A percentile compares a stretch with the other conserved stretches of the same genome.
Evolutionary conservation across 148 eudicot genomes (phyloP).

Genomic region (Dianthus caryophyllus): DNA sequence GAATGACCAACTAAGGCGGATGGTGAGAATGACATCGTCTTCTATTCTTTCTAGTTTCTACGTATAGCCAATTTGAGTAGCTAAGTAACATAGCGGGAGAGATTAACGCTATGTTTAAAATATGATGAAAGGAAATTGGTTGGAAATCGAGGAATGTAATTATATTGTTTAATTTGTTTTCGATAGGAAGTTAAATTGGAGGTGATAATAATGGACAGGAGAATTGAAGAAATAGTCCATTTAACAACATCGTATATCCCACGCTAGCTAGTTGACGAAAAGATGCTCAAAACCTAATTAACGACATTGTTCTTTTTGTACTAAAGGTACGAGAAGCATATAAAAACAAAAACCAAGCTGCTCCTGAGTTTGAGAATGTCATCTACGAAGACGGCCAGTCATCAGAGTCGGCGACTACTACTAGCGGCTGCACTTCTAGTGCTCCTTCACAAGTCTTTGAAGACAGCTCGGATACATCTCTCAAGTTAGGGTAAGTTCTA

Average conservation of each 20-base stretch:
- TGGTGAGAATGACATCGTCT: constrained; percentile 34
- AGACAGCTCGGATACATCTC: constrained; percentile 56
- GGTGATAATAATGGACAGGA: no score
- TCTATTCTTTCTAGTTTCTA: no score
- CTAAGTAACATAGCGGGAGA: no score
- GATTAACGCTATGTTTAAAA: no score
- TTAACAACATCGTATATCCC: no score
- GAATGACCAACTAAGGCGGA: constrained; percentile 58
- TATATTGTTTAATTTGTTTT: no score
- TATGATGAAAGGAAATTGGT: no score
- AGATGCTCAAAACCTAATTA: neutral
- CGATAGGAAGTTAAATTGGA: no score
- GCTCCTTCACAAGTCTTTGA: constrained; percentile 63
- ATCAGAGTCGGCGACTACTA: constrained; percentile 58
- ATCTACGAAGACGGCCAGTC: constrained; percentile 65
- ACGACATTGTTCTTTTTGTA: neutral
- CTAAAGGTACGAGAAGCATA: constrained; percentile 46
- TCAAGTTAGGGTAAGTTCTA: constrained; percentile 48
- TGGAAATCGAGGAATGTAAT: no score
- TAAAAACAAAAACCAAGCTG: constrained; percentile 22
- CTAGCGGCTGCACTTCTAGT: constrained; percentile 41
- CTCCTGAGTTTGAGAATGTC: constrained; percentile 36
- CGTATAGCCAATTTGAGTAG: no score
- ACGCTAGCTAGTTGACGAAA: no score
- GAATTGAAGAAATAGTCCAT: no score